Evolutionary conservation across 2,329 filamentous ascomycete species (phyloP), one percentile per base, ranked within the genome.

Genomic region (Fusarium tuaranense): DNA sequence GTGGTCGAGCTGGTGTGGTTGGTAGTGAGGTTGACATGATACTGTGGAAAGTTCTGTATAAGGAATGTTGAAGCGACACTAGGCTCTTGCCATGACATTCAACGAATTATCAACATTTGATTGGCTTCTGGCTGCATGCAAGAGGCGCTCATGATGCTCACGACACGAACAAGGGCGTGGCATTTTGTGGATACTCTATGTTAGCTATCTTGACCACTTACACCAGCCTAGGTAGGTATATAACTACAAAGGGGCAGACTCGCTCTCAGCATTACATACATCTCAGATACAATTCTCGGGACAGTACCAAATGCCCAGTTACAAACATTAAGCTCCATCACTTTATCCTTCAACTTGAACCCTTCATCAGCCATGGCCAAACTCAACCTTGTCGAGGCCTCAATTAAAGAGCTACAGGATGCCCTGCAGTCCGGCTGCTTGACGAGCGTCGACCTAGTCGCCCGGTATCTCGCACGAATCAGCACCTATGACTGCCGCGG

Each of bases 381-480:
- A 22, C 48, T 71, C 5, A 71, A 69, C 14, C 27, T 81, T 8
- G 78, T 80, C 5, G 75, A 79, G 32, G 79, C 80, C 5, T 71
- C 69, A 6, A 76, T 81, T 32, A 59, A 71, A 16, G 72, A 80
- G 12, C 51, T 81, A 2, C 76, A 77, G 22, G n/a, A 69, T 30
- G 80, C 77, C 7, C 44, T 81, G 4, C 32, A 68, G 0, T 72
- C 69, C 0, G 75, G 74, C n/a, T 38, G 44, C 10, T 27, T 78
- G 5, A 80, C 72, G 1, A 73, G 72, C n/a, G 80, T 82, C 14
- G 75, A 81, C 22, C 74, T 82, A 4, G 75, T 69, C 14, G 73
- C 78, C 0, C 63, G 69, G 1, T 77, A 76, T 30, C 72, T 81
- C 10, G 73, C 63, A 10, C 79, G 79, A 4, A 74, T 81, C 27